A percentile compares a stretch with the other conserved stretches of the same genome.
phyloP scores from a whole-genome alignment of 116 monocot genomes.

The Cymodocea nodosa region DNA sequence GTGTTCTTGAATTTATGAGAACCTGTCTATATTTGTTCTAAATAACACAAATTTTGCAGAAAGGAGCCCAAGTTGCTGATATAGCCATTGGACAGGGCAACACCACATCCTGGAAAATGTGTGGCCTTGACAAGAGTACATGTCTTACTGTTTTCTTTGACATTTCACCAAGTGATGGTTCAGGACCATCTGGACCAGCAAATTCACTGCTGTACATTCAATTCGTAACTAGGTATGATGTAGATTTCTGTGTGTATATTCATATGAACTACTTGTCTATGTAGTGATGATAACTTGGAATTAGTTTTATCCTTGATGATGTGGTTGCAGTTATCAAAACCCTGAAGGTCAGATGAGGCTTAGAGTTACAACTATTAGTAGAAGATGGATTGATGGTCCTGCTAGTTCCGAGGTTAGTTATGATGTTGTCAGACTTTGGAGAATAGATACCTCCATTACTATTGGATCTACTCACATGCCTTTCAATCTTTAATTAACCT shows the following conservation, averaged over 20 bases:
- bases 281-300: background rate
- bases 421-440: background rate
- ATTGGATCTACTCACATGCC: too few species aligned
- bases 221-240: slow-evolving; percentile 64
- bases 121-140: slow-evolving; percentile 86
- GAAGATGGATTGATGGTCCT: slow-evolving; percentile 79
- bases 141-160: slow-evolving; percentile 96
- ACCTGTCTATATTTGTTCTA: background rate
- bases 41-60: slow-evolving; percentile 31
- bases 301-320: background rate
- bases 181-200: slow-evolving; percentile 48
- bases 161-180: slow-evolving; percentile 71
- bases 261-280: slow-evolving; percentile 1
- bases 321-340: slow-evolving; percentile 67
- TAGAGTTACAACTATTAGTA: slow-evolving; percentile 69
- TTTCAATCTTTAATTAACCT: too few species aligned
- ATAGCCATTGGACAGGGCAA: slow-evolving; percentile 83
- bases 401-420: slow-evolving; percentile 59
- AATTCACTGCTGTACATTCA: slow-evolving; percentile 89
- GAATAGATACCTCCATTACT: background rate
- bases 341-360: slow-evolving; percentile 81
- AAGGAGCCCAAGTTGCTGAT: slow-evolving; percentile 79
- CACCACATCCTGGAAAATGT: slow-evolving; percentile 93
- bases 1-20: background rate
- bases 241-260: background rate